phyloP scores from a whole-genome alignment of 2,329 filamentous ascomycete genomes.

The Cadophora sp. region DNA sequence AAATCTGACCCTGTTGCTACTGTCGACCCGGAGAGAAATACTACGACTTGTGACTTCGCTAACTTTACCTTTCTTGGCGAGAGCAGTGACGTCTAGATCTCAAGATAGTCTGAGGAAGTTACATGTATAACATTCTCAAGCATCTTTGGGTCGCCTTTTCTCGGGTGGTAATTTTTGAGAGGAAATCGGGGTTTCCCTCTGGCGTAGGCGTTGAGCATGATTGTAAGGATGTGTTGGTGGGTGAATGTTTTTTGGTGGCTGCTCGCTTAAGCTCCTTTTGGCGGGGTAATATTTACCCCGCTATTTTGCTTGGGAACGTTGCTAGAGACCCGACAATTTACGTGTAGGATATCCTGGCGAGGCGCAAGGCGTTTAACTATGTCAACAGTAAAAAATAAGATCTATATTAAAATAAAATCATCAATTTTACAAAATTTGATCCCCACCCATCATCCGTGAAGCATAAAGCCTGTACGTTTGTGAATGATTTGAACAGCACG shows the following conservation, averaged over 20 bases:
- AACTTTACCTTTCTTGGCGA: neutral
- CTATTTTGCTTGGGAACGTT: neutral
- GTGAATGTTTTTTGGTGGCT: neutral
- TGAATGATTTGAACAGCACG: neutral
- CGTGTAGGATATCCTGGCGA: neutral
- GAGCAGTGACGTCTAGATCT: neutral
- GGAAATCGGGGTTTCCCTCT: no score
- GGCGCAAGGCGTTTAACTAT: neutral
- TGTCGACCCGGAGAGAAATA: neutral
- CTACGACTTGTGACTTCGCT: constrained; percentile 10
- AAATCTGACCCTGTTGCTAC: neutral
- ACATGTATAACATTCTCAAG: neutral
- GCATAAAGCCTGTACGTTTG: neutral
- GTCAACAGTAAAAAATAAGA: neutral
- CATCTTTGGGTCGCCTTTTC: no score
- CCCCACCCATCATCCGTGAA: neutral
- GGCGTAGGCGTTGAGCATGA: neutral
- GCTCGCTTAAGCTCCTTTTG: neutral
- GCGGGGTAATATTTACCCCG: neutral
- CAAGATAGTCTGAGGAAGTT: neutral
- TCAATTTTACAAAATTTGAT: neutral
- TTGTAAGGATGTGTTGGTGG: neutral
- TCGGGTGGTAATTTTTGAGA: no score
- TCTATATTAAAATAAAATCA: neutral
- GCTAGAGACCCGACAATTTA: neutral